phyloP scores from a whole-genome alignment of 345 rosid species.

The Alliaria petiolata region DNA sequence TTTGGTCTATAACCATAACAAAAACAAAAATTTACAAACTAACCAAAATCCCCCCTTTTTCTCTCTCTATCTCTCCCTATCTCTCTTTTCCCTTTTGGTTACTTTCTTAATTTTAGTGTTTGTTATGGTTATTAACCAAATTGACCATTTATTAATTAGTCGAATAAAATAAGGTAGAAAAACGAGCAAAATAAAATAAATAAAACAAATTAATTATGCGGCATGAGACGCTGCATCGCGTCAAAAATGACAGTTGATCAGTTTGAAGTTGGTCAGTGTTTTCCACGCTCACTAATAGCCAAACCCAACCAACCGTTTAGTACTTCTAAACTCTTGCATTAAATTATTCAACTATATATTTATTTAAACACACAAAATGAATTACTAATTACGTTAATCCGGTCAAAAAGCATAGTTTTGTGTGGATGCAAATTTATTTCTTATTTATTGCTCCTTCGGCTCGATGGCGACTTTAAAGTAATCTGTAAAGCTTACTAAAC shows the following conservation, averaged over 20 bases:
- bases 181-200: background rate
- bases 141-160: background rate
- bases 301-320: constrained; percentile 21
- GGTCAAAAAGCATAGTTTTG: constrained; percentile 32
- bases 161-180: background rate
- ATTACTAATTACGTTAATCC: background rate
- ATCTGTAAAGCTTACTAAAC: constrained; percentile 3
- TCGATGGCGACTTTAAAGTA: constrained; percentile 6
- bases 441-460: constrained; percentile 33
- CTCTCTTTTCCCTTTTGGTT: no score
- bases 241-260: constrained; percentile 29
- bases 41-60: no score
- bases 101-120: no score
- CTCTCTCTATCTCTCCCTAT: no score
- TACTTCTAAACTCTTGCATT: no score
- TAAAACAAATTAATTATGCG: background rate
- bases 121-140: no score
- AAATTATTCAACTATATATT: no score
- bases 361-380: no score
- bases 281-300: constrained; percentile 22
- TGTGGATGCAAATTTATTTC: constrained; percentile 21
- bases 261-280: constrained; percentile 21
- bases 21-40: no score
- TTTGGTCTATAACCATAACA: no score
- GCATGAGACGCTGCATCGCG: no score